Evolutionary conservation across 345 rosid genomes (phyloP), one percentile per base, ranked within the genome.

Genomic region (Kernera saxatilis): DNA sequence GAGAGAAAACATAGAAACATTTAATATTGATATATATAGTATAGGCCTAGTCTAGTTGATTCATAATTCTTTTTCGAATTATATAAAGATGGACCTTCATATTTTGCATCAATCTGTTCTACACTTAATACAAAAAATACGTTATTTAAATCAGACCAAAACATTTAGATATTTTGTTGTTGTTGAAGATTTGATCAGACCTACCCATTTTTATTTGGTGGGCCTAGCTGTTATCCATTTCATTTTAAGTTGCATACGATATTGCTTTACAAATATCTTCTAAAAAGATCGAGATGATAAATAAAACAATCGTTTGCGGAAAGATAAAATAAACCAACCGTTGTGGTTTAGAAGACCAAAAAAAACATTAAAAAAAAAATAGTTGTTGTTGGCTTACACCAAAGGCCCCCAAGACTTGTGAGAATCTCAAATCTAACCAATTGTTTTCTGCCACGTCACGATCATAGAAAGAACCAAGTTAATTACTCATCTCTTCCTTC

Each of bases 51-150:
- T 72, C 40, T 44, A 33, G 57, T 64, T 22, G 13, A 44, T 72
- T 48, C 22, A 64, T 54, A 45, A 33, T 25, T 29, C n/a, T 37
- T 33, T 35, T 17, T 53, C 1, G 9, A 44, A 43, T 72, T 54
- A 44, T 43, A 25, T 26, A 12, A 64, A 52, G 70, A 59, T 62
- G 67, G 77, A 27, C 72, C 59, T n/a, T n/a, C n/a, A n/a, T n/a
- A n/a, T n/a, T n/a, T n/a, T n/a, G n/a, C n/a, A n/a, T n/a, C n/a
- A n/a, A n/a, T n/a, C n/a, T n/a, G 22, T 8, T 17, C 5, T 33
- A 17, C 26, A 35, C n/a, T n/a, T n/a, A n/a, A n/a, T 11, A 35
- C 5, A 35, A 39, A 40, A 17, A 3, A n/a, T 36, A 12, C 11
- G 8, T 15, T 27, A 9, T 67, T 52, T 5, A 17, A 13, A 25